Conservation (phyloP, 192 early-diverging fungal species). For the Linnemannia hyalina region DNA sequence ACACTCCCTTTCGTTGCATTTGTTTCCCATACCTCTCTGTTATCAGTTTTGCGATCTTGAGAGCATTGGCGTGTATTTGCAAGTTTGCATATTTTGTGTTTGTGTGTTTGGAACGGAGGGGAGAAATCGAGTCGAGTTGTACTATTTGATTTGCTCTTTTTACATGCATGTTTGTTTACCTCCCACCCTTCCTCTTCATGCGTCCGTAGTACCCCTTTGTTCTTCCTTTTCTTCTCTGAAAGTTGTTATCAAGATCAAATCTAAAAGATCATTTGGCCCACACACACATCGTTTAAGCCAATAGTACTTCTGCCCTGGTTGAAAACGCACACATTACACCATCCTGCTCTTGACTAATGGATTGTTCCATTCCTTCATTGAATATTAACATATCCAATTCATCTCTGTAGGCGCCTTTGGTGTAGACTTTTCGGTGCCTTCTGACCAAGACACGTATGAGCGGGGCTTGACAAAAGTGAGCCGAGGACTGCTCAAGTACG, state of each 20-base stretch:
- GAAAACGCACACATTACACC: background rate
- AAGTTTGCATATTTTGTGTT: slow-evolving; percentile 12
- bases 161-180: slow-evolving; percentile 46
- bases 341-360: background rate
- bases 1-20: background rate
- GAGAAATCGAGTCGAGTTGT: too few species aligned
- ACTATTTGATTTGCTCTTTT: slow-evolving; percentile 32
- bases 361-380: too few species aligned
- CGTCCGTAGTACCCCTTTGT: too few species aligned
- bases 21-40: background rate
- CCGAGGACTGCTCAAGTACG: slow-evolving; percentile 81
- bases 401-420: slow-evolving; percentile 71
- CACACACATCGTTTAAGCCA: background rate
- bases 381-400: background rate
- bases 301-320: background rate
- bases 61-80: background rate
- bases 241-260: slow-evolving; percentile 6
- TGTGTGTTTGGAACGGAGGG: background rate
- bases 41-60: background rate
- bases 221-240: slow-evolving; percentile 13
- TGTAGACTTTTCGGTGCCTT: slow-evolving; percentile 75
- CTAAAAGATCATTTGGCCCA: background rate
- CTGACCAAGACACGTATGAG: slow-evolving; percentile 72
- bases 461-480: slow-evolving; percentile 74
- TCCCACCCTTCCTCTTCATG: background rate